These are phyloP conservation scores for Lentithecium fluviatile DNA, from an alignment of 495 filamentous ascomycete genomes.

Conservation along the genomic window DNA sequence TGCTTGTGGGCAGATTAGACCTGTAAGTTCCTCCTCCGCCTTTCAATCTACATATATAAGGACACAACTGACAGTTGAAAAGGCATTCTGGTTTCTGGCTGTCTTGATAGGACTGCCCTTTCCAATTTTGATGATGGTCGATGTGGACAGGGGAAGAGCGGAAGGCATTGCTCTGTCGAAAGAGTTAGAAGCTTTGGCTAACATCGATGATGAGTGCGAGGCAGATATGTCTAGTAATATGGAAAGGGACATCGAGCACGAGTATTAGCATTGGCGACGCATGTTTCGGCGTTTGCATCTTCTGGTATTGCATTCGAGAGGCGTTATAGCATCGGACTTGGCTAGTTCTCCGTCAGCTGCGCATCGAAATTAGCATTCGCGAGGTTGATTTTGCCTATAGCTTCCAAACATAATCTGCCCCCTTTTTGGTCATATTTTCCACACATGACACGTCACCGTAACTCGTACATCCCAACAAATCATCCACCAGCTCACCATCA, in stretches of 20 bases:
- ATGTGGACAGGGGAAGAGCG: conserved; percentile 83
- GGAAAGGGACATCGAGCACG: background rate
- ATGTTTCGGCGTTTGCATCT: background rate
- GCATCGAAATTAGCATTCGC: no score
- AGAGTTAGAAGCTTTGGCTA: conserved; percentile 47
- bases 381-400: no score
- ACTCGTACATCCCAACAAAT: background rate
- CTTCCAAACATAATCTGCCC: no score
- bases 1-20: conserved; percentile 81
- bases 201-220: background rate
- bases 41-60: background rate
- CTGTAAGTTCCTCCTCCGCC: conserved; percentile 41
- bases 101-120: conserved; percentile 77
- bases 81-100: conserved; percentile 88
- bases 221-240: background rate
- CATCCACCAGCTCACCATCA: background rate
- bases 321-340: no score
- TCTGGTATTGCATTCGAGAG: background rate
- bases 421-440: no score
- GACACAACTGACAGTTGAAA: background rate
- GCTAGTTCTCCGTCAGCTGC: no score
- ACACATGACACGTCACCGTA: no score
- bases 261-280: background rate
- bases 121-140: conserved; percentile 77
- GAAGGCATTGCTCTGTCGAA: conserved; percentile 72